These are phyloP conservation scores for Larix kaempferi DNA, from an alignment of 75 land plant genomes.

Conservation along the genomic window DNA sequence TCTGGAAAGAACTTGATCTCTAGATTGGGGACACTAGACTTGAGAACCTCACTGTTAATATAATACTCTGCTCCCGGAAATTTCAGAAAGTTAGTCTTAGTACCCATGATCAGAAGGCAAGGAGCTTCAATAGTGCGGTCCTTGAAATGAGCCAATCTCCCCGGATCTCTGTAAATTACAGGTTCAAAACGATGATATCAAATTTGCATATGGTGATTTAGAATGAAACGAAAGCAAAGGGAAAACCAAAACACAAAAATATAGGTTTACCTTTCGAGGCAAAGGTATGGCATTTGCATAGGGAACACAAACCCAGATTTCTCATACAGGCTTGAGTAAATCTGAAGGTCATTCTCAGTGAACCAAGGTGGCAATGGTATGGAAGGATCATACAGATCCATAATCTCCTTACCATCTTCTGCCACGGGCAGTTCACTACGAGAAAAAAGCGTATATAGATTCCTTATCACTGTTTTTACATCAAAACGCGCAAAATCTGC, in stretches of 20 bases:
- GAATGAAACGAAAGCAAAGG: too few species aligned
- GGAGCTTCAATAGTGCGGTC: slow-evolving; percentile 29
- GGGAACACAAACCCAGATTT: slow-evolving; percentile 54
- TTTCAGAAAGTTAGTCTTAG: slow-evolving; percentile 37
- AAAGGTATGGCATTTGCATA: slow-evolving; percentile 47
- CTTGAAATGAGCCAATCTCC: neutral
- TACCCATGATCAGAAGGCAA: slow-evolving; percentile 37
- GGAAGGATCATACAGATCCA: slow-evolving; percentile 51
- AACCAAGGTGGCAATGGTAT: slow-evolving; percentile 63
- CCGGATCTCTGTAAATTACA: too few species aligned
- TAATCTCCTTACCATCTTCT: slow-evolving; percentile 43
- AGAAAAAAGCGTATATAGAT: slow-evolving; percentile 57
- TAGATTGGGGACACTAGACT: too few species aligned
- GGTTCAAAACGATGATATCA: too few species aligned
- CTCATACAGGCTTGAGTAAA: slow-evolving; percentile 41
- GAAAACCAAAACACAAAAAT: too few species aligned
- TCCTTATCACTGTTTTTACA: slow-evolving; percentile 51
- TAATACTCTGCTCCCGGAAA: too few species aligned
- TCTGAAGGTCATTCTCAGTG: slow-evolving; percentile 50
- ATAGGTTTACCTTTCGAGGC: neutral
- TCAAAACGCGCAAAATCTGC: slow-evolving; percentile 76
- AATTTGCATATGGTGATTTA: too few species aligned
- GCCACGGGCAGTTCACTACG: slow-evolving; percentile 52
- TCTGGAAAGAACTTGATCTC: too few species aligned
- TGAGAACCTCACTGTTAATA: too few species aligned